Conservation (phyloP, 2,329 filamentous ascomycete species). For the Xylariaceae sp. region DNA sequence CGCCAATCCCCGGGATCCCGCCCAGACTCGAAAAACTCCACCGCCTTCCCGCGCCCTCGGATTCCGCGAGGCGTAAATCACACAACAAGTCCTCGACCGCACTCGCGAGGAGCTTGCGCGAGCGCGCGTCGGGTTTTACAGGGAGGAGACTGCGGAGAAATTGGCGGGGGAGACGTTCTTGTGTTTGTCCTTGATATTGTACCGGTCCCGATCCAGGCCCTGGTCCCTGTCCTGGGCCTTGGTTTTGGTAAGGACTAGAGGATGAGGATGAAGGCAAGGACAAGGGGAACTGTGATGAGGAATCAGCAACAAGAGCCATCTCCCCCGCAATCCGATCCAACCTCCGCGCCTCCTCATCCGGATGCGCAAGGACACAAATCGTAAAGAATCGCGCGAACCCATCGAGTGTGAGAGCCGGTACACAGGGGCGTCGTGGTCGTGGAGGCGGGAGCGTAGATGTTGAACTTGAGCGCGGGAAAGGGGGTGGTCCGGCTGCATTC, state of each 20-base stretch:
- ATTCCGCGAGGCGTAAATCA: constrained; percentile 18
- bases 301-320: constrained; percentile 57
- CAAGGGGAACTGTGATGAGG: not conserved
- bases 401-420: constrained; percentile 61
- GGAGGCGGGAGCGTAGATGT: constrained; percentile 4
- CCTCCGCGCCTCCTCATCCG: constrained; percentile 67
- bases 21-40: not conserved
- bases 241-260: too few species aligned
- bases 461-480: constrained; percentile 14
- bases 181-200: constrained; percentile 42
- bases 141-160: constrained; percentile 71
- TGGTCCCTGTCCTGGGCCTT: not conserved
- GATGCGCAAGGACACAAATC: constrained; percentile 67
- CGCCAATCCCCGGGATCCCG: not conserved
- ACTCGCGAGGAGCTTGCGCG: constrained; percentile 56
- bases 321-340: constrained; percentile 62
- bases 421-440: constrained; percentile 40
- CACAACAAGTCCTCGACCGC: constrained; percentile 44
- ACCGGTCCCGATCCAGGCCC: too few species aligned
- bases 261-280: too few species aligned
- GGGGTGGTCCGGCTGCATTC: constrained; percentile 6
- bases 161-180: constrained; percentile 75
- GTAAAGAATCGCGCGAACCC: constrained; percentile 70
- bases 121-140: constrained; percentile 47
- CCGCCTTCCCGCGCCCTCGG: not conserved